These are phyloP conservation scores for Ogataea siamensis DNA, from an alignment of 805 yeast genomes.

Conservation along the genomic window DNA sequence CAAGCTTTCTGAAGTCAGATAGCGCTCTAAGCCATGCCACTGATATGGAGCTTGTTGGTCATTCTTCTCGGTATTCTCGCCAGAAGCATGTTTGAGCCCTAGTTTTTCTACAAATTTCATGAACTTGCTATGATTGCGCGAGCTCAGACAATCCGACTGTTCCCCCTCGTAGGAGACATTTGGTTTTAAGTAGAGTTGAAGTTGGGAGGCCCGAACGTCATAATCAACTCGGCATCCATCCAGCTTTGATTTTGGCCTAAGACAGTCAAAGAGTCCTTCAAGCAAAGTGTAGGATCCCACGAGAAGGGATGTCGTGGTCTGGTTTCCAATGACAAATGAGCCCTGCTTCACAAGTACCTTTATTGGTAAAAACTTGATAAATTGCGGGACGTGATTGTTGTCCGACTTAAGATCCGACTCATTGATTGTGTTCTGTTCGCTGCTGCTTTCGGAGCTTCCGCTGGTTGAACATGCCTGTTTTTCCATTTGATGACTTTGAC, in stretches of 20 bases:
- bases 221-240: constrained; percentile 56
- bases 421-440: constrained; percentile 13
- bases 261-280: constrained; percentile 57
- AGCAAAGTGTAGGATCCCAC: constrained; percentile 58
- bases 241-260: constrained; percentile 40
- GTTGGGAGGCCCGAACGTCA: constrained; percentile 45
- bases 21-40: constrained; percentile 82
- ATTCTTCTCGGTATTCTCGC: constrained; percentile 2
- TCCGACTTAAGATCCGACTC: constrained; percentile 3
- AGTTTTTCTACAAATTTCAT: constrained; percentile 4
- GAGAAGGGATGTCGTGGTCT: constrained; percentile 68
- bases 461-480: constrained; percentile 9
- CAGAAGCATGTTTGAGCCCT: constrained; percentile 1
- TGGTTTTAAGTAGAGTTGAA: constrained; percentile 63
- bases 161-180: constrained; percentile 59
- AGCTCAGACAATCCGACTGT: constrained; percentile 8
- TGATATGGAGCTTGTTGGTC: constrained; percentile 28
- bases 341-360: constrained; percentile 59
- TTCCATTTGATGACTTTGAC: constrained; percentile 4
- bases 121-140: neutral
- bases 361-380: constrained; percentile 55
- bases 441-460: constrained; percentile 6
- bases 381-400: constrained; percentile 3
- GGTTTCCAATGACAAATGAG: constrained; percentile 77
- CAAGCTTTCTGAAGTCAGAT: constrained; percentile 41